phyloP scores from a whole-genome alignment of 805 yeast species.

The Spathaspora passalidarum region DNA sequence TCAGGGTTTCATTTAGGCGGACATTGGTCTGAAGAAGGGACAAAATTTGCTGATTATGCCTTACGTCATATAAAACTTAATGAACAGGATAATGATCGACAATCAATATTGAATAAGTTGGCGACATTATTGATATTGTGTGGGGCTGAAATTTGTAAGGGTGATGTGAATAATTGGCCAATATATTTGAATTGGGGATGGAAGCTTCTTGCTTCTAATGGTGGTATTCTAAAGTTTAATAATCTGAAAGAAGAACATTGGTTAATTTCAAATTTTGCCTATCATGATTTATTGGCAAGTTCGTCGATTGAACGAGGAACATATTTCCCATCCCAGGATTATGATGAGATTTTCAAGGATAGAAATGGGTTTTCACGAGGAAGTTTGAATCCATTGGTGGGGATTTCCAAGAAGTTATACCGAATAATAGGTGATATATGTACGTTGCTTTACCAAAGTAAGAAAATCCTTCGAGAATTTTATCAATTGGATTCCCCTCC shows the following conservation, averaged over 20 bases:
- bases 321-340: conserved; percentile 60
- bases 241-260: conserved; percentile 62
- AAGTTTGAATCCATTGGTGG: conserved; percentile 66
- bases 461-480: conserved; percentile 19
- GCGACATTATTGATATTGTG: conserved; percentile 68
- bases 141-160: conserved; percentile 81
- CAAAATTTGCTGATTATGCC: conserved; percentile 46
- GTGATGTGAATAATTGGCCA: conserved; percentile 78
- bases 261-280: conserved; percentile 74
- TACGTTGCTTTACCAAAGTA: conserved; percentile 53
- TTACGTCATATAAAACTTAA: conserved; percentile 32
- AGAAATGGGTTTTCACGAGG: conserved; percentile 32
- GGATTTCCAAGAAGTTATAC: conserved; percentile 68
- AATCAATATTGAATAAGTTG: conserved; percentile 42
- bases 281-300: conserved; percentile 72
- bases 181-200: conserved; percentile 65
- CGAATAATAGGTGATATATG: conserved; percentile 66
- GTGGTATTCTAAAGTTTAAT: conserved; percentile 57
- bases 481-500: conserved; percentile 8
- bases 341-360: conserved; percentile 49
- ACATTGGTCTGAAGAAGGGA: conserved; percentile 47
- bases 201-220: conserved; percentile 54
- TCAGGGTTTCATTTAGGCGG: conserved; percentile 50
- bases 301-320: conserved; percentile 59
- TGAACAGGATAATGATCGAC: conserved; percentile 14